Evolutionary conservation across 345 rosid genomes (phyloP).

Genomic region (Populus euphratica): DNA sequence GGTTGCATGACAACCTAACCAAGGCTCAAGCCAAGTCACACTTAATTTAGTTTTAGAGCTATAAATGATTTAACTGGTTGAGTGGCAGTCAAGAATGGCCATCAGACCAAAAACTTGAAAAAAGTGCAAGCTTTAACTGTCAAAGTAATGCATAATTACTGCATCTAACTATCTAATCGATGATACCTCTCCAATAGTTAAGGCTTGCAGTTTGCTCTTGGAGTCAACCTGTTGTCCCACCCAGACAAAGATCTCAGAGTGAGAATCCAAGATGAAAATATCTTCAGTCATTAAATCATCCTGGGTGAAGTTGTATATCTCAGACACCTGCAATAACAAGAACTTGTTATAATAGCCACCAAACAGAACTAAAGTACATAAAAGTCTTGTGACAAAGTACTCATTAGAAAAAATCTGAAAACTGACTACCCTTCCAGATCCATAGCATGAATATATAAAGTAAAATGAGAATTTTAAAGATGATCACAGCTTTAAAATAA

Average conservation of each 20-base stretch:
- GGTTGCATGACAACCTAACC: no score
- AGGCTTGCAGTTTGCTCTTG: slow-evolving; percentile 60
- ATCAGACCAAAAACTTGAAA: not conserved
- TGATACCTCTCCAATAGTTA: slow-evolving; percentile 81
- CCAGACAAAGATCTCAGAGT: slow-evolving; percentile 86
- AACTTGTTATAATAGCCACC: slow-evolving; percentile 1
- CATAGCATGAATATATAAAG: not conserved
- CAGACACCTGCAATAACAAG: slow-evolving; percentile 60
- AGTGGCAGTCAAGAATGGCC: not conserved
- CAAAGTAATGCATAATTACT: not conserved
- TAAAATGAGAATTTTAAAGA: not conserved
- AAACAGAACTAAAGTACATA: not conserved
- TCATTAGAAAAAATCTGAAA: not conserved
- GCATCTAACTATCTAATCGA: not conserved
- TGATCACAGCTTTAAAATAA: not conserved
- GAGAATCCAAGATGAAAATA: slow-evolving; percentile 84
- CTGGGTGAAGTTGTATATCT: slow-evolving; percentile 82
- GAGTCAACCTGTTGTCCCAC: slow-evolving; percentile 88
- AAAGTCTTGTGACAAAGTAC: not conserved
- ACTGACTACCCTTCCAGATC: not conserved
- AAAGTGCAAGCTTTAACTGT: not conserved
- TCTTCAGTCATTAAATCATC: slow-evolving; percentile 99
- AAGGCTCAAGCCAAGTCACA: slow-evolving; percentile 4
- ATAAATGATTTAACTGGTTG: not conserved
- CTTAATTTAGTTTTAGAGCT: not conserved